Base-by-base conservation (phyloP, 2,329 filamentous ascomycete genomes). In the Botrytis aclada region DNA sequence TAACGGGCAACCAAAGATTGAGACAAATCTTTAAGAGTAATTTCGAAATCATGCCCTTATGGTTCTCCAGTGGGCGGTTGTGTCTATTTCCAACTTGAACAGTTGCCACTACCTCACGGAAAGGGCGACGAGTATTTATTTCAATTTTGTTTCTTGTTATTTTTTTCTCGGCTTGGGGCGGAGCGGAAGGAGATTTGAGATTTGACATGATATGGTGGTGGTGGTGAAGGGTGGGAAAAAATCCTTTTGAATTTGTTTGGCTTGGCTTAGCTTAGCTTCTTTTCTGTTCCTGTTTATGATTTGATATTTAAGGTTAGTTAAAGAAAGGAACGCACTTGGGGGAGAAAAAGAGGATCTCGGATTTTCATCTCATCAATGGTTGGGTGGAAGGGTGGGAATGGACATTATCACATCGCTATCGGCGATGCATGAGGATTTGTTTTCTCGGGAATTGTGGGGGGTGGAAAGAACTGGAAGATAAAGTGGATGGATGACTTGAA, bases 1-100 rank as follows among this genome's bases (percentile, higher is more conserved):
- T 25, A 81, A 80, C 74, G 79, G 78, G 9, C 78, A 77, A 58
- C 56, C 79, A 16, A 81, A 81, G 74, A 75, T 78, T 18, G 80
- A 81, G 62, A 43, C 75, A 25, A 63, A 76, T 61, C 69, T 74
- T 47, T 63, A 43, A 56, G 37, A 29, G 14, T n/a, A 56, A 43
- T 32, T 56, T 56, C 18, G 1, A 56, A 69, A 41, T 22, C 14
- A 18, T 56, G 1, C 37, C n/a, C 22, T 8, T 3, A 56, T 32
- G 37, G 29, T 32, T 56, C 47, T 29, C 51, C 51, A 56, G n/a
- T 56, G 51, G n/a, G 25, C 60, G n/a, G 37, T 67, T 56, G 54
- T 41, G 47, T 18, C 22, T 56, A 56, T 10, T 14, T 56, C n/a
- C 51, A 56, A 18, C n/a, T 25, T 56, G 51, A 14, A 32, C n/a